phyloP scores from a whole-genome alignment of 208 protist genomes.

The Phytomonas sp. region DNA sequence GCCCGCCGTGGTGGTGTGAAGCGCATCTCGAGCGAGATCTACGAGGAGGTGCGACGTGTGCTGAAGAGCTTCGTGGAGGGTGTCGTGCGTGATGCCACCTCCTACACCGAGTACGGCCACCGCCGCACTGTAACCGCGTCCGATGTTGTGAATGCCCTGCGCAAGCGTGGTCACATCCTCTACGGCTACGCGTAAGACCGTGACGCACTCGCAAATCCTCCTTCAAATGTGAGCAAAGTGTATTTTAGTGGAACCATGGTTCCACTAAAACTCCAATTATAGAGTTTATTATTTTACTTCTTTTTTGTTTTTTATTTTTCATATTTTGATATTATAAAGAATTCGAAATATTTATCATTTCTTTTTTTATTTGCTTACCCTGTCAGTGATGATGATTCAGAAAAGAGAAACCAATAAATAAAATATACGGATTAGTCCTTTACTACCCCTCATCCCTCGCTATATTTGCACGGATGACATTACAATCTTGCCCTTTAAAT shows the following conservation, averaged over 20 bases:
- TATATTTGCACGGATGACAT: background rate
- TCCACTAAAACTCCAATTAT: conserved; percentile 5
- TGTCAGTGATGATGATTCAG: background rate
- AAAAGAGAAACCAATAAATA: background rate
- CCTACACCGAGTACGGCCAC: conserved; percentile 80
- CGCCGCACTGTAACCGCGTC: conserved; percentile 79
- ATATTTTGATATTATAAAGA: conserved; percentile 1
- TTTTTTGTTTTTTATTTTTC: conserved; percentile 6
- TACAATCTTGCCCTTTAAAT: background rate
- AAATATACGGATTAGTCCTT: background rate
- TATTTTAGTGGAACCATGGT: background rate
- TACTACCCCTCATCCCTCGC: background rate
- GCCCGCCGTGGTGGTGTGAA: conserved; percentile 90
- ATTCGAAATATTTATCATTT: conserved; percentile 12
- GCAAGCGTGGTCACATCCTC: conserved; percentile 80
- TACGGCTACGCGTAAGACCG: conserved; percentile 74
- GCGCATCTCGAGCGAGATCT: conserved; percentile 71
- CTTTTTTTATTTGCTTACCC: conserved; percentile 3
- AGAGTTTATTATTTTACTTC: conserved; percentile 5
- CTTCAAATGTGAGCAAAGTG: background rate
- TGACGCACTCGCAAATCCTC: background rate
- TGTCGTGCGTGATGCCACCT: conserved; percentile 71
- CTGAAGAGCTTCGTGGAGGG: conserved; percentile 79
- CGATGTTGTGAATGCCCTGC: conserved; percentile 86
- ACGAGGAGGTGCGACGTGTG: conserved; percentile 66